These are phyloP conservation scores for Zymoseptoria tritici DNA, from an alignment of 2,329 filamentous ascomycete genomes.

Conservation along the genomic window DNA sequence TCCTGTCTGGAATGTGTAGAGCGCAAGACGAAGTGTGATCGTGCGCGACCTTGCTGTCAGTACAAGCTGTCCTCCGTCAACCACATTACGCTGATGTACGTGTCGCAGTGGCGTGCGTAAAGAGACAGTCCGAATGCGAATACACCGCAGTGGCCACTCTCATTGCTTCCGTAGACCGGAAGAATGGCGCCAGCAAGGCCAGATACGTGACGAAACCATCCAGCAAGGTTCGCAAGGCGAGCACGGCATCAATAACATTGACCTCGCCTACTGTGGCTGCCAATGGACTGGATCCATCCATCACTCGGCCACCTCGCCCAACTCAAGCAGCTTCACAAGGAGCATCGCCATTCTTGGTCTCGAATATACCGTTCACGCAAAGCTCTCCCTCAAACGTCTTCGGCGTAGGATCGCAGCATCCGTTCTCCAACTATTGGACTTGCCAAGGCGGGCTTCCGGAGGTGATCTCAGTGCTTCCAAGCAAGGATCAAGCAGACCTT, in stretches of 20 bases:
- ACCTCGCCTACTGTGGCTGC: slow-evolving; percentile 21
- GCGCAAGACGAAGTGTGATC: slow-evolving; percentile 77
- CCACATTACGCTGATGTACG: neutral
- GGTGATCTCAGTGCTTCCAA: slow-evolving; percentile 66
- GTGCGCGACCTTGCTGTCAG: slow-evolving; percentile 51
- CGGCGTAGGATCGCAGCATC: slow-evolving; percentile 64
- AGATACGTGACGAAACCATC: slow-evolving; percentile 30
- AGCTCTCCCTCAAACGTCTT: slow-evolving; percentile 70
- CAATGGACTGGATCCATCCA: slow-evolving; percentile 24
- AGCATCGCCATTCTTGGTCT: slow-evolving; percentile 49
- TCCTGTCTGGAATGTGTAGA: slow-evolving; percentile 63
- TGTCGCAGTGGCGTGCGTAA: slow-evolving; percentile 50
- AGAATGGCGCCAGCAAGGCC: slow-evolving; percentile 20
- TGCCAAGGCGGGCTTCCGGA: slow-evolving; percentile 67
- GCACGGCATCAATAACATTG: slow-evolving; percentile 15
- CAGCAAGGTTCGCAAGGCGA: slow-evolving; percentile 28
- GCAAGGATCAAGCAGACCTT: slow-evolving; percentile 68
- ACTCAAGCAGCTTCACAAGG: slow-evolving; percentile 10
- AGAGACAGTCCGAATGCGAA: slow-evolving; percentile 66
- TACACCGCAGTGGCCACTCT: slow-evolving; percentile 72
- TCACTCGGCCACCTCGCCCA: slow-evolving; percentile 15
- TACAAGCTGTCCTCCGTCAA: neutral
- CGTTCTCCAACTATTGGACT: slow-evolving; percentile 80
- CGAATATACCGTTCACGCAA: slow-evolving; percentile 64
- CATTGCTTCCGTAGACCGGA: slow-evolving; percentile 48